Percentiles rank a stretch among this genome's conserved stretches.
Conservation (phyloP, 2,329 filamentous ascomycete species). For the Grosmannia serpens region DNA sequence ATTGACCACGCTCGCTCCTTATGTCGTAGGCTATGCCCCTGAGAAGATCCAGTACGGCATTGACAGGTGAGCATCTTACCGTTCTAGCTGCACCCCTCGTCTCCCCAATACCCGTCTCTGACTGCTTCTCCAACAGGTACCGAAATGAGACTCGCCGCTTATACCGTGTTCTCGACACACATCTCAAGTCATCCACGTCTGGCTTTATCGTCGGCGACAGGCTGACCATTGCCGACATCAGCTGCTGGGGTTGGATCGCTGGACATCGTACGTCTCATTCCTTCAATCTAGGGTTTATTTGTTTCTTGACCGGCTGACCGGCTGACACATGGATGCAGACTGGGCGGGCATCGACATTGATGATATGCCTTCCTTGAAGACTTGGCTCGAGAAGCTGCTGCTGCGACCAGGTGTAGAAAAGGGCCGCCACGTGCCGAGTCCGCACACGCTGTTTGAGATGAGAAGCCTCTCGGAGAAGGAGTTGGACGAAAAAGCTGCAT, state of each 20-base stretch:
- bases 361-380: constrained; percentile 64
- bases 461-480: constrained; percentile 27
- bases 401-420: constrained; percentile 62
- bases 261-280: constrained; percentile 26
- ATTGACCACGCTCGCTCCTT: no score
- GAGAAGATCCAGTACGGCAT: constrained; percentile 75
- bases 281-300: constrained; percentile 58
- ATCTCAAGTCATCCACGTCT: constrained; percentile 46
- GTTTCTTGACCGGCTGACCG: neutral
- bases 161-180: constrained; percentile 64
- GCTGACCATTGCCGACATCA: constrained; percentile 66
- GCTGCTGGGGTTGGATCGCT: constrained; percentile 69
- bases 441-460: constrained; percentile 41
- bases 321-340: constrained; percentile 39
- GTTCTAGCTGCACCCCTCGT: neutral
- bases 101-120: neutral
- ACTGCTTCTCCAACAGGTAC: constrained; percentile 35
- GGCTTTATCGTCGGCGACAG: constrained; percentile 57
- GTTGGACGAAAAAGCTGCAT: constrained; percentile 38
- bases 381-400: constrained; percentile 64
- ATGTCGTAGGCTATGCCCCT: constrained; percentile 62
- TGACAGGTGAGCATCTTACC: constrained; percentile 39
- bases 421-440: constrained; percentile 55
- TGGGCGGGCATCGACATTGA: constrained; percentile 59
- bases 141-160: constrained; percentile 73